Percentiles rank a stretch among this genome's conserved stretches.
Conservation (phyloP, 441 rosid species). For the Pelargonium cotyledonis region DNA sequence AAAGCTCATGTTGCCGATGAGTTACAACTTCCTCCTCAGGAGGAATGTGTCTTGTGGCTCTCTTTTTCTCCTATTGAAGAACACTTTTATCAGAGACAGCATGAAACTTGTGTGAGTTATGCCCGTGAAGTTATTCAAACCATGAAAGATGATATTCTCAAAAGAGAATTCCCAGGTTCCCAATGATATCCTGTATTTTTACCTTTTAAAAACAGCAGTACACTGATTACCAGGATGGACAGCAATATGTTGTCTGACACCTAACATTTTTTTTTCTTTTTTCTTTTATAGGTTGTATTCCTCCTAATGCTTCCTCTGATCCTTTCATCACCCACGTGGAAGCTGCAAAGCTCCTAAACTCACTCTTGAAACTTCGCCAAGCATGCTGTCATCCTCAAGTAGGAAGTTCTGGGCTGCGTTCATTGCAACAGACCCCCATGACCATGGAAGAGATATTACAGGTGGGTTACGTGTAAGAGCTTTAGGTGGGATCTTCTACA, state of each 20-base stretch:
- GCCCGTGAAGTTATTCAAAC: slow-evolving; percentile 84
- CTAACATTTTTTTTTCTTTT: slow-evolving; percentile 12
- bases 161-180: slow-evolving; percentile 62
- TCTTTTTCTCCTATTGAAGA: slow-evolving; percentile 87
- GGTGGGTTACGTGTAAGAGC: slow-evolving; percentile 37
- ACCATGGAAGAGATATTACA: slow-evolving; percentile 87
- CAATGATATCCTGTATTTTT: slow-evolving; percentile 23
- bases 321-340: slow-evolving; percentile 70
- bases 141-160: slow-evolving; percentile 69
- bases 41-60: slow-evolving; percentile 86
- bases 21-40: slow-evolving; percentile 88
- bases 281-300: slow-evolving; percentile 36
- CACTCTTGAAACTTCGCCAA: slow-evolving; percentile 97
- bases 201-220: slow-evolving; percentile 11
- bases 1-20: slow-evolving; percentile 88
- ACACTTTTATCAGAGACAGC: slow-evolving; percentile 93
- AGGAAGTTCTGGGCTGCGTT: slow-evolving; percentile 89
- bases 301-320: slow-evolving; percentile 38
- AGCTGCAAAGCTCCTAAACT: slow-evolving; percentile 80
- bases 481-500: slow-evolving; percentile 9
- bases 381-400: slow-evolving; percentile 99
- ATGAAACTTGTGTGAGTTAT: slow-evolving; percentile 86
- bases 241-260: slow-evolving; percentile 15
- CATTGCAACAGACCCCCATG: slow-evolving; percentile 93
- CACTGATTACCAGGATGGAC: slow-evolving; percentile 7